These are phyloP conservation scores for Fusarium zealandicum DNA, from an alignment of 2,329 filamentous ascomycete species.

Conservation along the genomic window DNA sequence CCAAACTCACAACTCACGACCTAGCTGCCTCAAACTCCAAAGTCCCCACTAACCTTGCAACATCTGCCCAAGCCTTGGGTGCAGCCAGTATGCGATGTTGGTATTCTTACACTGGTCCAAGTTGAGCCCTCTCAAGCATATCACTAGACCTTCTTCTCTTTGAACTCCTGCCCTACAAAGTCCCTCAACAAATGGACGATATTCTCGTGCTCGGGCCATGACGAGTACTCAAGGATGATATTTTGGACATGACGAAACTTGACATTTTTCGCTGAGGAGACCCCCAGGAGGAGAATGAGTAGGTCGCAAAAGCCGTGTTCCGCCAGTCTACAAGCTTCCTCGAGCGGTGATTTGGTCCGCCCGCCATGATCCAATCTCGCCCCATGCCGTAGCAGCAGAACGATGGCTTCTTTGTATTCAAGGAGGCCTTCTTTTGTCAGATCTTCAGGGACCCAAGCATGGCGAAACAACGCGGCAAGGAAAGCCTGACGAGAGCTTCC, in stretches of 20 bases:
- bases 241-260: neutral
- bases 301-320: neutral
- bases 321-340: conserved; percentile 7
- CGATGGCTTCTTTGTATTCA: neutral
- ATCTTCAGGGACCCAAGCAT: neutral
- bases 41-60: no score
- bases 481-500: conserved; percentile 1
- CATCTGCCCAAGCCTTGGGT: no score
- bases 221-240: neutral
- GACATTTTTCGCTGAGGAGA: conserved; percentile 6
- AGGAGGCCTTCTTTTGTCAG: neutral
- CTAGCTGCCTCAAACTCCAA: no score
- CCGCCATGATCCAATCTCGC: conserved; percentile 5
- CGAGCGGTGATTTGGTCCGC: neutral
- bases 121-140: no score
- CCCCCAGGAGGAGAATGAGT: conserved; percentile 2
- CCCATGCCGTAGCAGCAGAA: conserved; percentile 7
- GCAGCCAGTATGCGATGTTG: no score
- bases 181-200: neutral
- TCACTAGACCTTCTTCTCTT: neutral
- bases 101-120: no score
- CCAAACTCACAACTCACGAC: no score
- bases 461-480: conserved; percentile 9
- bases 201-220: neutral
- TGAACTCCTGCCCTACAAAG: neutral